These are phyloP conservation scores for Puccinia polysora DNA, from an alignment of 1,284 basidiomycete species.

Conservation along the genomic window DNA sequence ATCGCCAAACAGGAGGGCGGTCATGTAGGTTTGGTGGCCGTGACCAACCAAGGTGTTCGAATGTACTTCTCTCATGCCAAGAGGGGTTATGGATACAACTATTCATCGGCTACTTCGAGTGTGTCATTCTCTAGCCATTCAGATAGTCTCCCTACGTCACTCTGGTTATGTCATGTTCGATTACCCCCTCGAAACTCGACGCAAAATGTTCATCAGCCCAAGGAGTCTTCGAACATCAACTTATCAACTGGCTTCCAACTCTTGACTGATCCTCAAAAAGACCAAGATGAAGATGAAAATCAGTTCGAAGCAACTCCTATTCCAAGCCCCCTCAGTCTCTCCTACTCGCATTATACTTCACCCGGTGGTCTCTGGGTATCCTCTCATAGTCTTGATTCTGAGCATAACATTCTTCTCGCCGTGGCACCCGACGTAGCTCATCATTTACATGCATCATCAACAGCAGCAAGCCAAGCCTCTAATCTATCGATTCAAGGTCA, in stretches of 20 bases:
- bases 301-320: conserved; percentile 56
- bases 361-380: conserved; percentile 53
- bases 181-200: conserved; percentile 61
- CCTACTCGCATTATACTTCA: conserved; percentile 57
- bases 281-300: conserved; percentile 44
- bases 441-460: conserved; percentile 46
- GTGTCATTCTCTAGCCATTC: conserved; percentile 43
- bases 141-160: conserved; percentile 53
- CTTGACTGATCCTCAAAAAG: conserved; percentile 30
- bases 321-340: conserved; percentile 54
- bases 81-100: conserved; percentile 48
- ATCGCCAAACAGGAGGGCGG: conserved; percentile 54
- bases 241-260: conserved; percentile 28
- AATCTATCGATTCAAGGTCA: conserved; percentile 51
- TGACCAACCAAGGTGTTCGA: conserved; percentile 67
- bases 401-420: conserved; percentile 69
- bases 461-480: conserved; percentile 49
- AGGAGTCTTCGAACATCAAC: conserved; percentile 39
- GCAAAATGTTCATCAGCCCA: conserved; percentile 43
- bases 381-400: conserved; percentile 62
- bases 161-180: conserved; percentile 68
- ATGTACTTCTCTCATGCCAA: conserved; percentile 65
- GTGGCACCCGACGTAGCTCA: conserved; percentile 65
- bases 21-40: conserved; percentile 63
- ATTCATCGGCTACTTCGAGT: conserved; percentile 43